Evolutionary conservation across 768 basidiomycete species (phyloP).

Genomic region (Lactarius evosmus): DNA sequence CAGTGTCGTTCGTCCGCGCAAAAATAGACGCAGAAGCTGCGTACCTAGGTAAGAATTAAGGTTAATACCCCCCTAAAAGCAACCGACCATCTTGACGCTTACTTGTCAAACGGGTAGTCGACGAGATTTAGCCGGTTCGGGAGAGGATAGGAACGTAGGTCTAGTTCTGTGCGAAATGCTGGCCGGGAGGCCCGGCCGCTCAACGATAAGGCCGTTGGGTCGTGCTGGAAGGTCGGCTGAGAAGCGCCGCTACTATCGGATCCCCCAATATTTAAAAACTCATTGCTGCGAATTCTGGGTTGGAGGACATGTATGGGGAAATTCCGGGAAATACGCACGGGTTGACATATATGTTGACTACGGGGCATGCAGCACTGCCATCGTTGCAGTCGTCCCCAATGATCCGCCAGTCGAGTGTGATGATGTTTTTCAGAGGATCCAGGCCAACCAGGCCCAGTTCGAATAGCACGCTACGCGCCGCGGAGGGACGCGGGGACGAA

Average conservation of each 20-base stretch:
- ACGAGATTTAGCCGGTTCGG: not conserved
- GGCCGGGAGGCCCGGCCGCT: not conserved
- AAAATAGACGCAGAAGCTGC: conserved; percentile 1
- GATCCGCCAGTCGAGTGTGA: conserved; percentile 17
- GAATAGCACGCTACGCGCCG: conserved; percentile 4
- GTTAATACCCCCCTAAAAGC: too few species aligned
- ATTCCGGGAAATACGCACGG: conserved; percentile 1
- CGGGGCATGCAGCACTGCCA: not conserved
- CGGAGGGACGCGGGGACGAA: conserved; percentile 11
- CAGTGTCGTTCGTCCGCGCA: conserved; percentile 14
- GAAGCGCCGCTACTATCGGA: too few species aligned
- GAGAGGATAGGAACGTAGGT: not conserved
- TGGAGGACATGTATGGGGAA: not conserved
- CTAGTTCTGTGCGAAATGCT: conserved; percentile 10
- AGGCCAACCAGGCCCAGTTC: conserved; percentile 6
- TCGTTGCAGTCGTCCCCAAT: conserved; percentile 7
- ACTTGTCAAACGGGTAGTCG: conserved; percentile 19
- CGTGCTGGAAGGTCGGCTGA: conserved; percentile 10
- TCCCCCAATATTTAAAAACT: not conserved
- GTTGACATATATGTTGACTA: conserved; percentile 18
- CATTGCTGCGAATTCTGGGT: not conserved
- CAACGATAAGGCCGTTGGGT: conserved; percentile 6
- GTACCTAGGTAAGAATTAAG: not conserved
- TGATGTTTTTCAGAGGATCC: conserved; percentile 9
- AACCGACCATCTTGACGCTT: not conserved